Percentiles rank a stretch among this genome's conserved stretches.
phyloP scores from a whole-genome alignment of 1,284 basidiomycete species.

The Cutaneotrichosporon spelunceum region DNA sequence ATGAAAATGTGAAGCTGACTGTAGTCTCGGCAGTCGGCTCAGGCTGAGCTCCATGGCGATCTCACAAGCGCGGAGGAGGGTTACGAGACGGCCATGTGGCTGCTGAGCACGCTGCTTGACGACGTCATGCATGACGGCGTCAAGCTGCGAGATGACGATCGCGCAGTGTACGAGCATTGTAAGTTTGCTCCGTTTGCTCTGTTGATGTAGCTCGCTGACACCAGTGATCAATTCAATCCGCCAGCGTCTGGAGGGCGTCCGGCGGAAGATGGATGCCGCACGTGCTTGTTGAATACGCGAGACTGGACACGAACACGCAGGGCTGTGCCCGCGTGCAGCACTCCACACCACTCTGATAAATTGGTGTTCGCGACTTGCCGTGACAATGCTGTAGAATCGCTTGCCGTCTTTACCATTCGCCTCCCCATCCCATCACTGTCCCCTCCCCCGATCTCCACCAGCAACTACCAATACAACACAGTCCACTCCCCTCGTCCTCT shows the following conservation, averaged over 20 bases:
- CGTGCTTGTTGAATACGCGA: background rate
- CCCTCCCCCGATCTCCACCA: background rate
- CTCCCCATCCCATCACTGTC: background rate
- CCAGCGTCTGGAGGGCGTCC: conserved; percentile 25
- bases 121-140: conserved; percentile 79
- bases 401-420: background rate
- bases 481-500: no score
- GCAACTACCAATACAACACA: no score
- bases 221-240: conserved; percentile 21
- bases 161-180: conserved; percentile 76
- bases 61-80: conserved; percentile 74
- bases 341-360: conserved; percentile 4
- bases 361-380: background rate
- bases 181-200: conserved; percentile 38
- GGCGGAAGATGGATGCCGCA: conserved; percentile 17
- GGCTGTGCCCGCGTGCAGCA: background rate
- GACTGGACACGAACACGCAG: background rate
- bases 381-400: background rate
- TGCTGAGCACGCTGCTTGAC: conserved; percentile 85
- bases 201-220: conserved; percentile 3
- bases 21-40: conserved; percentile 76
- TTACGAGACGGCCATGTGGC: conserved; percentile 92
- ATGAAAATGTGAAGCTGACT: background rate
- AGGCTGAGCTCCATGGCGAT: conserved; percentile 83
- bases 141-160: conserved; percentile 78